Evolutionary conservation across 208 protist species (phyloP).

Genomic region (Naegleria fowleri): DNA sequence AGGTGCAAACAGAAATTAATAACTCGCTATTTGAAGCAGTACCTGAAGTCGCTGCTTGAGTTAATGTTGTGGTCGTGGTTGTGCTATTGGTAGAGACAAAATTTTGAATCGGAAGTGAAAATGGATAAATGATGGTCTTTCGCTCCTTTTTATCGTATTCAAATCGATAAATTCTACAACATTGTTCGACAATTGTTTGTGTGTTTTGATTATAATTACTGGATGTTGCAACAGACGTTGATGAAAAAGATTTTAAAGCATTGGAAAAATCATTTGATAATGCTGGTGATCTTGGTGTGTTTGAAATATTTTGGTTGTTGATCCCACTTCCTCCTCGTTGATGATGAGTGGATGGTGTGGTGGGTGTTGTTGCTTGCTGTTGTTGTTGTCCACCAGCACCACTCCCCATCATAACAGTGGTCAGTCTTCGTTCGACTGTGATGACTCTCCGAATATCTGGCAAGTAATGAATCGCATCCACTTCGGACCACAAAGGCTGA

Average conservation of each 20-base stretch:
- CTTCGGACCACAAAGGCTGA: neutral
- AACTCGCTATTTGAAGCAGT: neutral
- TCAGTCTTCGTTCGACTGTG: neutral
- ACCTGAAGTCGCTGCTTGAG: no score
- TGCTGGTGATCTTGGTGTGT: neutral
- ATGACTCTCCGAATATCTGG: neutral
- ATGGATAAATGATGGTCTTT: neutral
- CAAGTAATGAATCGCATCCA: neutral
- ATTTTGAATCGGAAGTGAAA: neutral
- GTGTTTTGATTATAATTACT: neutral
- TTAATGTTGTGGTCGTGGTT: no score
- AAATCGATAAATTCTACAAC: slow-evolving; percentile 16
- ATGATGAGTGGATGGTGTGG: neutral
- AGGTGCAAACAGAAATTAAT: neutral
- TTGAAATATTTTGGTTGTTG: neutral
- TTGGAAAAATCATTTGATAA: neutral
- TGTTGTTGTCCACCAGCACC: no score
- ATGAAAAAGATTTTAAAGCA: neutral
- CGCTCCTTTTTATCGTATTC: neutral
- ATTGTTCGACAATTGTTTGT: neutral
- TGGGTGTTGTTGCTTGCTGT: no score
- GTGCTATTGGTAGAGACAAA: neutral
- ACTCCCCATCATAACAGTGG: no score
- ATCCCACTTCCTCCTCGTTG: neutral
- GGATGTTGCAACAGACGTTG: neutral